phyloP scores from a whole-genome alignment of 2,329 filamentous ascomycete species.

The Exophiala sideris region DNA sequence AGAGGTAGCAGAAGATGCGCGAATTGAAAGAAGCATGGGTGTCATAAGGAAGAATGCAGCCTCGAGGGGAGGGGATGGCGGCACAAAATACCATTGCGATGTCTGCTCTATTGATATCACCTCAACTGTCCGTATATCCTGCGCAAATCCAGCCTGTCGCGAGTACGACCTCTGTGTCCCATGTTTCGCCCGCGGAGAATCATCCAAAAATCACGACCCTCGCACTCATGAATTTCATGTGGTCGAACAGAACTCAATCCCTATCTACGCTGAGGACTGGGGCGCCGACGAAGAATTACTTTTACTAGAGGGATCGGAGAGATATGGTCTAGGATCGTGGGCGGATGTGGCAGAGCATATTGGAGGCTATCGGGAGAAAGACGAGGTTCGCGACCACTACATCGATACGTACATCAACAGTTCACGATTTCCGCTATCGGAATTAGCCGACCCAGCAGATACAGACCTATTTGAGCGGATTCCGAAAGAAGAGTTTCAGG shows the following conservation, averaged over 20 bases:
- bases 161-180: constrained; percentile 97
- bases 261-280: constrained; percentile 93
- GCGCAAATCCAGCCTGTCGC: constrained; percentile 75
- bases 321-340: constrained; percentile 95
- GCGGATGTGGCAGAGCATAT: constrained; percentile 98
- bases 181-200: constrained; percentile 81
- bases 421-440: constrained; percentile 77
- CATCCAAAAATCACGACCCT: constrained; percentile 80
- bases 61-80: constrained; percentile 77
- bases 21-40: constrained; percentile 61
- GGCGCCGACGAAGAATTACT: constrained; percentile 96
- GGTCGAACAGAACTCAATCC: constrained; percentile 97
- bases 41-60: constrained; percentile 95
- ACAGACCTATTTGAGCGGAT: constrained; percentile 74
- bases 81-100: constrained; percentile 95
- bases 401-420: constrained; percentile 83
- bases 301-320: constrained; percentile 88
- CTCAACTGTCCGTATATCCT: constrained; percentile 93
- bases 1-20: constrained; percentile 40
- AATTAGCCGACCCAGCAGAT: constrained; percentile 79
- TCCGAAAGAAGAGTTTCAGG: constrained; percentile 87
- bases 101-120: constrained; percentile 96
- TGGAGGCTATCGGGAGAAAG: constrained; percentile 87
- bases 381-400: constrained; percentile 95
- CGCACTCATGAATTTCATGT: constrained; percentile 84